Evolutionary conservation across 2,329 filamentous ascomycete genomes (phyloP), one percentile per base, ranked within the genome.

Genomic region (Penicillium corylophilum): DNA sequence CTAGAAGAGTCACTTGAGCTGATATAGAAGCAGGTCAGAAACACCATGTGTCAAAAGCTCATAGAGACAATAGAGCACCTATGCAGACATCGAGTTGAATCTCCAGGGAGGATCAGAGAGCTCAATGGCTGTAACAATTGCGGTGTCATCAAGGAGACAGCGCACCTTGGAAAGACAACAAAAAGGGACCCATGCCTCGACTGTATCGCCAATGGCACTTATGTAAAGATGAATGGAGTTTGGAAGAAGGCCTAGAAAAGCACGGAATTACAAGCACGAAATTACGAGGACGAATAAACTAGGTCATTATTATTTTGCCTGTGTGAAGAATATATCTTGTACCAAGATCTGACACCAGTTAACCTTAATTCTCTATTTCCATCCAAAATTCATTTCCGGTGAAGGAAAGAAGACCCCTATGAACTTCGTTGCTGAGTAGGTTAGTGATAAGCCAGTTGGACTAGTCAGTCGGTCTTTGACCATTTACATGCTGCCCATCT

Each of bases 121-220:
- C 24, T 33, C 5, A 42, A 48, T 45, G 41, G 50, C 23, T 53
- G 45, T 46, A 40, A 40, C 22, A 49, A 44, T 23, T 53, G 46
- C 28, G 42, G 50, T 16, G 49, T 46, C 36, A 53, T 53, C 41
- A 35, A 46, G 46, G 33, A 26, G 43, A 49, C 29, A 18, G 28
- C 15, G 18, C 41, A 46, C 28, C 8, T 53, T 5, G 41, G 46
- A 24, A 40, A 49, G 28, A 24, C 29, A 23, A 53, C 36, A 3
- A 53, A 49, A 48, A 49, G 43, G 39, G 16, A 53, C 13, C 50
- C 50, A 43, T 53, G 46, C 50, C 50, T 42, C 29, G 26, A 49
- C 28, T 53, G 50, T 42, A 49, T 46, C 36, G 42, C 35, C 26
- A 53, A 46, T 44, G 50, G 50, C 39, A 26, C 20, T 36, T 48